phyloP scores from a whole-genome alignment of 1,284 basidiomycete genomes.

The Uromyces viciae-fabae region DNA sequence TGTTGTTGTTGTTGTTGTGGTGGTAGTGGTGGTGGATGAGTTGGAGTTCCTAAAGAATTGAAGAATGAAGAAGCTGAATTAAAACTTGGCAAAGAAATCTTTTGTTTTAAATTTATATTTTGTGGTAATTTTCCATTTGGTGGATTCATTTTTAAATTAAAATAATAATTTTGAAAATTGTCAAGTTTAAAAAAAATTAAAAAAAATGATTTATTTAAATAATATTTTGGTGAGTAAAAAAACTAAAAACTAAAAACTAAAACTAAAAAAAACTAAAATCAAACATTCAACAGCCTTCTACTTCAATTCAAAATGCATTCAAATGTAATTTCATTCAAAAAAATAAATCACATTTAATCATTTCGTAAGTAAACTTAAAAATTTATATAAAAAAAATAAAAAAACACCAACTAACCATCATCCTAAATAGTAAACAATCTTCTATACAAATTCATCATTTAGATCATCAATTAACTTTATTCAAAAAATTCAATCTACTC shows the following conservation, averaged over 20 bases:
- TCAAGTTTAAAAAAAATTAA: too few relatives aligned
- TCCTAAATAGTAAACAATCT: conserved; percentile 13
- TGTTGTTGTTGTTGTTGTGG: background rate
- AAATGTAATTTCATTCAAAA: conserved; percentile 18
- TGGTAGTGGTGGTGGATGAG: background rate
- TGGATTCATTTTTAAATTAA: too few relatives aligned
- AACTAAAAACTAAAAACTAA: too few relatives aligned
- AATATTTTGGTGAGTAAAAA: too few relatives aligned
- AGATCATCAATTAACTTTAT: conserved; percentile 8
- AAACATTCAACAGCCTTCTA: conserved; percentile 19
- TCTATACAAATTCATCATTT: conserved; percentile 23
- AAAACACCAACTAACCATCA: background rate
- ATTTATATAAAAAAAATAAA: background rate
- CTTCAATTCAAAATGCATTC: conserved; percentile 30
- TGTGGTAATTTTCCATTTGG: too few relatives aligned
- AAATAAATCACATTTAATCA: background rate
- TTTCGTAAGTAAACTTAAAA: background rate
- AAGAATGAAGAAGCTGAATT: too few relatives aligned
- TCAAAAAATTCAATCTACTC: background rate
- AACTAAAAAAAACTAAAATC: too few relatives aligned
- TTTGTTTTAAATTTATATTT: too few relatives aligned
- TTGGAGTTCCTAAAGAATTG: too few relatives aligned
- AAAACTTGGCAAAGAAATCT: background rate
- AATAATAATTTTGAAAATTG: too few relatives aligned
- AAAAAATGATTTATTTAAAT: too few relatives aligned